These are phyloP conservation scores for Tolypocladium sp. DNA, from an alignment of 2,329 filamentous ascomycete genomes.

Conservation along the genomic window DNA sequence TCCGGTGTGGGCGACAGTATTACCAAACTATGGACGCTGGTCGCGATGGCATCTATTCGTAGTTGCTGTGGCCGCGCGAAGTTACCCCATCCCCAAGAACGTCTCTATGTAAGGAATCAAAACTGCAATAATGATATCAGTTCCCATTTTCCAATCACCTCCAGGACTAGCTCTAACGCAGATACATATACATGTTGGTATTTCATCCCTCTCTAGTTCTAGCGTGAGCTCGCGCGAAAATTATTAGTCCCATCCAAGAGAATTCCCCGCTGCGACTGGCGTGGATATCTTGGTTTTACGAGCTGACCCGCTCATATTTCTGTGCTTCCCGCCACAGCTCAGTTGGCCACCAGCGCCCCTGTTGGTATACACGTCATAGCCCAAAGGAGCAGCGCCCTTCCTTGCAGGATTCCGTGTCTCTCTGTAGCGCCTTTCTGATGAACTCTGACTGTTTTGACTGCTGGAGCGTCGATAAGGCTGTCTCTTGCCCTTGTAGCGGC, in stretches of 20 bases:
- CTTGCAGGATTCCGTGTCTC: conserved; percentile 46
- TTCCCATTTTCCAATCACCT: too few species aligned
- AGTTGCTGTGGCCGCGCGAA: too few species aligned
- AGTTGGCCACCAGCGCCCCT: conserved; percentile 37
- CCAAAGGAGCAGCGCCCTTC: conserved; percentile 61
- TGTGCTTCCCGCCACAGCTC: conserved; percentile 58
- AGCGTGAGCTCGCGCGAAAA: background rate
- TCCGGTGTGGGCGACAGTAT: too few species aligned
- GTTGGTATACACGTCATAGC: conserved; percentile 46
- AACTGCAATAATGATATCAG: too few species aligned
- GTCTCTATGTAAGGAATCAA: too few species aligned
- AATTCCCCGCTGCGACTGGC: conserved; percentile 88
- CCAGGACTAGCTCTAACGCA: too few species aligned
- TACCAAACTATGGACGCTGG: too few species aligned
- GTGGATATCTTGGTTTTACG: conserved; percentile 68
- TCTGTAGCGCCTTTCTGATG: conserved; percentile 44
- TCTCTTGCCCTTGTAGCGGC: conserved; percentile 81
- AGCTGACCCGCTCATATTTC: conserved; percentile 42
- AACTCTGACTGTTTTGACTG: conserved; percentile 40
- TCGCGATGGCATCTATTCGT: too few species aligned
- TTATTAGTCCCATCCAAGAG: conserved; percentile 79
- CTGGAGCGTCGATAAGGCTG: conserved; percentile 67
- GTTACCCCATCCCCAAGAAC: too few species aligned
- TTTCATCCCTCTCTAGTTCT: too few species aligned
- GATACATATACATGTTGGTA: too few species aligned